phyloP scores from a whole-genome alignment of 139 green algal genomes.

The Volvox reticuliferus region DNA sequence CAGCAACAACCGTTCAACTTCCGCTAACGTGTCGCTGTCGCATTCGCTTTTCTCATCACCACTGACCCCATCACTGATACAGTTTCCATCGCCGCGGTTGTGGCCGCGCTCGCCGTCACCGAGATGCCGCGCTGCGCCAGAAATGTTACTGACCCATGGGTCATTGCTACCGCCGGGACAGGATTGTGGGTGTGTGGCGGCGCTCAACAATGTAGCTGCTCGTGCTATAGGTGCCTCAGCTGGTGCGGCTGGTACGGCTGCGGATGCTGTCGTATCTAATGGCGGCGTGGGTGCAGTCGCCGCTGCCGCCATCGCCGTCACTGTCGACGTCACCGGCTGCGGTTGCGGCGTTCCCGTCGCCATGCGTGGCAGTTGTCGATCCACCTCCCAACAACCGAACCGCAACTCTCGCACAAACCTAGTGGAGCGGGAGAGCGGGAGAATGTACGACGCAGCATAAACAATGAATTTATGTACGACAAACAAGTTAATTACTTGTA shows the following conservation, averaged over 20 bases:
- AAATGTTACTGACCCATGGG: no score
- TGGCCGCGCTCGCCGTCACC: no score
- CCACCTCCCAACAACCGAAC: conserved; percentile 76
- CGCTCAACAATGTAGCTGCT: neutral
- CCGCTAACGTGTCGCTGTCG: conserved; percentile 13
- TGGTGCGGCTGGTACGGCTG: neutral
- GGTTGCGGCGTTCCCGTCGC: neutral
- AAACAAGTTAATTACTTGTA: no score
- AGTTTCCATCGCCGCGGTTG: no score
- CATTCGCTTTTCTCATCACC: neutral
- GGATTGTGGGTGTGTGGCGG: no score
- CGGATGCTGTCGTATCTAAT: neutral
- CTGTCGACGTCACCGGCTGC: no score
- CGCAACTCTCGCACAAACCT: conserved; percentile 66
- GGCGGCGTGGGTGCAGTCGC: conserved; percentile 37
- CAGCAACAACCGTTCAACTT: conserved; percentile 64
- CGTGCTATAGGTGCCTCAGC: neutral
- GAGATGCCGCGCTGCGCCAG: no score
- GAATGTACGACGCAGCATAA: neutral
- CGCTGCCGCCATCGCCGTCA: conserved; percentile 12
- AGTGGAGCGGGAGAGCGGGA: neutral
- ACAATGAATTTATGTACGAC: no score
- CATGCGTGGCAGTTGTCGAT: conserved; percentile 73
- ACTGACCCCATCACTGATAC: no score
- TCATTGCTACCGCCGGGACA: no score